Percentiles rank a stretch among this genome's conserved stretches.
phyloP scores from a whole-genome alignment of 2,329 filamentous ascomycete species.

The Chrysoporthe deuterocubensis region DNA sequence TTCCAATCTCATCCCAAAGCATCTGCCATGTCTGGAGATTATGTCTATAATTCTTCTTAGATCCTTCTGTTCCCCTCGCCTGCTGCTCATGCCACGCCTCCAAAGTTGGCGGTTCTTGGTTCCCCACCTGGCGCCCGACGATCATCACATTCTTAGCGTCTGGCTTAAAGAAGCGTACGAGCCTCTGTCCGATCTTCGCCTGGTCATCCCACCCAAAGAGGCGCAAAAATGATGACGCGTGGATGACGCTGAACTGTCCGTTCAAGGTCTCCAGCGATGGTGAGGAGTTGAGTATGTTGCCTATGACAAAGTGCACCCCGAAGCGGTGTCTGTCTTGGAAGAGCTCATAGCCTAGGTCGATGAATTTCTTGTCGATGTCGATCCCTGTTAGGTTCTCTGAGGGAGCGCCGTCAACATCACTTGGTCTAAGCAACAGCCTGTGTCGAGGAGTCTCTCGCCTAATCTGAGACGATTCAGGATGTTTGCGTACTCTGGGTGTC shows the following conservation, averaged over 20 bases:
- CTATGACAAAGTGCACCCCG: conserved; percentile 31
- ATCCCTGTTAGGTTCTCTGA: conserved; percentile 33
- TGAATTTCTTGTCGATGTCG: too few relatives aligned
- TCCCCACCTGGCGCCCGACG: conserved; percentile 37
- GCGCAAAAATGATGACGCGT: too few relatives aligned
- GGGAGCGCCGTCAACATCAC: conserved; percentile 46
- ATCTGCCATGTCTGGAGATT: conserved; percentile 45
- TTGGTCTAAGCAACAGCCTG: conserved; percentile 50
- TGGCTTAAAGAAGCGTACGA: conserved; percentile 35
- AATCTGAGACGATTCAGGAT: conserved; percentile 36
- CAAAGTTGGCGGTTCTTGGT: conserved; percentile 31
- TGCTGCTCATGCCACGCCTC: conserved; percentile 19
- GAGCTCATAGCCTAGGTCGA: too few relatives aligned
- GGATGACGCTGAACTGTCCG: conserved; percentile 28
- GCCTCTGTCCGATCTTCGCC: conserved; percentile 32
- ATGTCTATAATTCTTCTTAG: conserved; percentile 42
- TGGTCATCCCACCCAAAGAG: conserved; percentile 37
- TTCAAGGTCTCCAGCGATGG: conserved; percentile 29
- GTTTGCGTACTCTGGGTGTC: conserved; percentile 37
- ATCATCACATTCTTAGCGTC: conserved; percentile 32
- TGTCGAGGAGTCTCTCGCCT: conserved; percentile 42
- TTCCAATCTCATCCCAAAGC: conserved; percentile 47
- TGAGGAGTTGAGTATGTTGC: conserved; percentile 34
- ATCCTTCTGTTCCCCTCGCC: conserved; percentile 21
- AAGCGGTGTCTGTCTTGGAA: conserved; percentile 34